A percentile compares a stretch with the other conserved stretches of the same genome.
These are phyloP conservation scores for Triadica sebifera DNA, from an alignment of 345 rosid species.

Conservation along the genomic window DNA sequence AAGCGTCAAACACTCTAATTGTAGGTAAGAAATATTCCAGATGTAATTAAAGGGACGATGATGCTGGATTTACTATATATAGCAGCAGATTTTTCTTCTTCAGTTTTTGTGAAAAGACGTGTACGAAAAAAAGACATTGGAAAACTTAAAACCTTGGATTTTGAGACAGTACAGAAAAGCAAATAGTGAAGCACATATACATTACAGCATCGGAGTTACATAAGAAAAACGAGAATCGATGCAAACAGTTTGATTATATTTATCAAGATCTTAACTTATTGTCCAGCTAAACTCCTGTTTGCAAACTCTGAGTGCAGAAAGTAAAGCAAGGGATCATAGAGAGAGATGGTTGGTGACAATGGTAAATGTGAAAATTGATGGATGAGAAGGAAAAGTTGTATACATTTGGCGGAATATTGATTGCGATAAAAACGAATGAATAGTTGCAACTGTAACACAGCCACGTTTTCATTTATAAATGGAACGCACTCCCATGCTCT, in stretches of 20 bases:
- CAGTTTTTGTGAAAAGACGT: no score
- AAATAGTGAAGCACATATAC: no score
- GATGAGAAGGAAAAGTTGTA: conserved; percentile 22
- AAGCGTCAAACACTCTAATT: no score
- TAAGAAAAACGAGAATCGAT: neutral
- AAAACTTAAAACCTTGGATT: conserved; percentile 4
- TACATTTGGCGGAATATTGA: conserved; percentile 7
- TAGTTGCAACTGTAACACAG: neutral
- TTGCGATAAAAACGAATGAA: conserved; percentile 14
- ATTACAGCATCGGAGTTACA: neutral
- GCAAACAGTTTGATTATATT: neutral
- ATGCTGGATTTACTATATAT: neutral
- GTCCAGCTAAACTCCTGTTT: conserved; percentile 2
- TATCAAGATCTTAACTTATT: neutral
- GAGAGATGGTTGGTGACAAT: conserved; percentile 28
- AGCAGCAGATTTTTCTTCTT: neutral
- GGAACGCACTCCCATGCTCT: conserved; percentile 43
- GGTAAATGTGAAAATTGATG: conserved; percentile 48
- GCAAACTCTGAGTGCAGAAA: neutral
- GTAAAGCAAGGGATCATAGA: neutral
- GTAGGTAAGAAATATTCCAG: no score
- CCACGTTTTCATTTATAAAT: conserved; percentile 11
- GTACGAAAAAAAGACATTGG: neutral
- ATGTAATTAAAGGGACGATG: no score
- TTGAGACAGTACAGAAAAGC: neutral